These are phyloP conservation scores for Leptomonas pyrrhocoris DNA, from an alignment of 208 protist species.

Conservation along the genomic window DNA sequence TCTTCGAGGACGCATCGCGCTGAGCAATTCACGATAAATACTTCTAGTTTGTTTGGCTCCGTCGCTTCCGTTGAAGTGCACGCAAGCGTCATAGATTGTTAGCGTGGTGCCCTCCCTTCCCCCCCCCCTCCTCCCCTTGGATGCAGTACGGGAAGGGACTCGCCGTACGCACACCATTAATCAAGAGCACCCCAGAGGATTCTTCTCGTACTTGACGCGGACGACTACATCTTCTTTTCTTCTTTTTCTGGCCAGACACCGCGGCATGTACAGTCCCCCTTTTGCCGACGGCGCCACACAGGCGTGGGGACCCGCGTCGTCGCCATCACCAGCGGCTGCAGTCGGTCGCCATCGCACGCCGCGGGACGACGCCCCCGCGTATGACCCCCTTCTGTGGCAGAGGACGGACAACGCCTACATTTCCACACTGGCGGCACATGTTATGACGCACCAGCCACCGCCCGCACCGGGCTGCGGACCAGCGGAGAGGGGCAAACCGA, in stretches of 20 bases:
- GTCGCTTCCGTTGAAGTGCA: too few species aligned
- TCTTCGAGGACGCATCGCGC: too few species aligned
- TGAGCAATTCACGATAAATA: too few species aligned
- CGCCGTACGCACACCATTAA: too few species aligned
- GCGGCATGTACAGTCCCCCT: background rate
- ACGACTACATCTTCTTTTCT: background rate
- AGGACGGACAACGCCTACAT: constrained; percentile 67
- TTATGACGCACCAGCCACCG: constrained; percentile 18
- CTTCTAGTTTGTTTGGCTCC: too few species aligned
- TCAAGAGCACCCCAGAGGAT: too few species aligned
- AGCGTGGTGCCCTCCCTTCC: too few species aligned
- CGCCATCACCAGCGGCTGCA: constrained; percentile 7
- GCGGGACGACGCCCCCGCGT: constrained; percentile 61
- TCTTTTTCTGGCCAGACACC: background rate
- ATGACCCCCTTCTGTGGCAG: constrained; percentile 65
- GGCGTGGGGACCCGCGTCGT: constrained; percentile 8
- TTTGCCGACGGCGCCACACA: background rate
- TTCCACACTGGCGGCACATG: constrained; percentile 36
- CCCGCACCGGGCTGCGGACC: background rate
- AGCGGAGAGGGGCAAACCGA: background rate
- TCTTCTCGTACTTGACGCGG: too few species aligned
- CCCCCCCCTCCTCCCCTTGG: too few species aligned
- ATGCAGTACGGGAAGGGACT: too few species aligned
- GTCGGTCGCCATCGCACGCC: constrained; percentile 39
- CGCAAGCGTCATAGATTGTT: too few species aligned